phyloP scores from a whole-genome alignment of 2,329 filamentous ascomycete genomes.

The Gnomoniopsis sp. region DNA sequence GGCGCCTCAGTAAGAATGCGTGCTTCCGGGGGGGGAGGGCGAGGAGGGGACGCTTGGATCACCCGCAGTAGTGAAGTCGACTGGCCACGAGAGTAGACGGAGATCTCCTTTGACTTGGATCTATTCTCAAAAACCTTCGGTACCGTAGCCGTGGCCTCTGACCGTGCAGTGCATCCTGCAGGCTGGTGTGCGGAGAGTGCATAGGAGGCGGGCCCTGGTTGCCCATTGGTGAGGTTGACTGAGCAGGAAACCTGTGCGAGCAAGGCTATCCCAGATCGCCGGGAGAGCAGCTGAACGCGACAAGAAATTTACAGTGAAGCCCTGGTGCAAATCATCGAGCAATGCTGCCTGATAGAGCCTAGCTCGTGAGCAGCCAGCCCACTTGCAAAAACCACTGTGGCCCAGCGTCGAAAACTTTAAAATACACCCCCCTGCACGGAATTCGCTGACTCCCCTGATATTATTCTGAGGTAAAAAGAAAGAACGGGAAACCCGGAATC shows the following conservation, averaged over 20 bases:
- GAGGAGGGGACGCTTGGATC: background rate
- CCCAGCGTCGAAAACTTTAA: background rate
- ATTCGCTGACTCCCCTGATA: too few relatives aligned
- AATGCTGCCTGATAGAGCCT: slow-evolving; percentile 8
- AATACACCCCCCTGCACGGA: background rate
- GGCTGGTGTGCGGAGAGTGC: slow-evolving; percentile 9
- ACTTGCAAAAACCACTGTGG: background rate
- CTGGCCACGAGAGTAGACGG: background rate
- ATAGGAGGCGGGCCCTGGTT: background rate
- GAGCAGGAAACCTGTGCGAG: slow-evolving; percentile 5
- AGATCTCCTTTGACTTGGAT: background rate
- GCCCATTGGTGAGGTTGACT: slow-evolving; percentile 5
- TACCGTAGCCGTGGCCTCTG: slow-evolving; percentile 1
- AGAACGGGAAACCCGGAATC: too few relatives aligned
- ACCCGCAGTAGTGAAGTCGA: background rate
- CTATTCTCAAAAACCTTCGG: background rate
- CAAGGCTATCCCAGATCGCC: slow-evolving; percentile 13
- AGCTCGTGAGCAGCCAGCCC: slow-evolving; percentile 1
- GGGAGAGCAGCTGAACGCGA: slow-evolving; percentile 1
- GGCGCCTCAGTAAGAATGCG: background rate
- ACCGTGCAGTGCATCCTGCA: slow-evolving; percentile 6
- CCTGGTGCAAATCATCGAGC: slow-evolving; percentile 10
- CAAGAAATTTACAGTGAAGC: slow-evolving; percentile 4
- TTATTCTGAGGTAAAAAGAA: too few relatives aligned
- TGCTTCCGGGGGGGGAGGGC: background rate